Evolutionary conservation across 169 alveolate species (phyloP).

Genomic region (Plasmodium knowlesi): DNA sequence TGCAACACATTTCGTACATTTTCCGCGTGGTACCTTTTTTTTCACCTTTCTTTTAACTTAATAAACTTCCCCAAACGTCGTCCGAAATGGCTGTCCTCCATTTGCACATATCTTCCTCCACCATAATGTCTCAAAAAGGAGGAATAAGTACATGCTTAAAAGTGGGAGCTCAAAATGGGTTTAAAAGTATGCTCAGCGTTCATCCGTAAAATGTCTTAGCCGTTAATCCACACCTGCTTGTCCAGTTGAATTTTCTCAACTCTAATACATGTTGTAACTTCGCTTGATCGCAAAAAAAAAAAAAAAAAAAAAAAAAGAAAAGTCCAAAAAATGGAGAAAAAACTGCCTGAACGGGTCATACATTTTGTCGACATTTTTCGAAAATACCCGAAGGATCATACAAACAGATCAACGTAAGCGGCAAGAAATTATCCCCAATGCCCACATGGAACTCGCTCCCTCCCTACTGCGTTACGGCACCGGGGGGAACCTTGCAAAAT

Average conservation of each 20-base stretch:
- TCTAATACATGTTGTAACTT: not conserved
- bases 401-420: not conserved
- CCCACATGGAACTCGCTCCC: not conserved
- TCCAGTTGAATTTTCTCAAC: not conserved
- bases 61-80: not conserved
- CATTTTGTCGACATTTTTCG: not conserved
- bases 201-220: not conserved
- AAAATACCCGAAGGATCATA: too few relatives aligned
- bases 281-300: not conserved
- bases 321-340: not conserved
- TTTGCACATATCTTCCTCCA: not conserved
- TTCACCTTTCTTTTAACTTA: not conserved
- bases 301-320: too few relatives aligned
- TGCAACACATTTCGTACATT: not conserved
- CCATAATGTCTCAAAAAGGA: not conserved
- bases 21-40: not conserved
- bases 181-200: not conserved
- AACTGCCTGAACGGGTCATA: not conserved
- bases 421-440: not conserved
- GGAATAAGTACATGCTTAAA: not conserved
- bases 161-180: not conserved
- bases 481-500: not conserved
- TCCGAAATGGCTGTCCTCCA: not conserved
- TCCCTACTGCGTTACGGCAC: not conserved
- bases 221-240: not conserved